Evolutionary conservation across 2,329 filamentous ascomycete species (phyloP).

Genomic region (Hymenoscyphus fraxineus): DNA sequence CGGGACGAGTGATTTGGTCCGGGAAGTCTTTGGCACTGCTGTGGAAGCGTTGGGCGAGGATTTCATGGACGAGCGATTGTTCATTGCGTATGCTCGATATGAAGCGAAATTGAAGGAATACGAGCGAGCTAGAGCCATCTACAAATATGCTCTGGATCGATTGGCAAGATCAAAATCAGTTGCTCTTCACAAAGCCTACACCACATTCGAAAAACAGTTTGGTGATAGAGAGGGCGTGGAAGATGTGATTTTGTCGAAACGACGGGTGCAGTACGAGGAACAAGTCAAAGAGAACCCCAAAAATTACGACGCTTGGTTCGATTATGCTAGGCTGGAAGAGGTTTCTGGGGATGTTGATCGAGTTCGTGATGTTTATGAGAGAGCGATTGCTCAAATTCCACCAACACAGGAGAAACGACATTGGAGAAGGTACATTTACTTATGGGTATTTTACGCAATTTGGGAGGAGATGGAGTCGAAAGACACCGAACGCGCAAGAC

Average conservation of each 20-base stretch:
- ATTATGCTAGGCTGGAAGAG: conserved; percentile 89
- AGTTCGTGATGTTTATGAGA: conserved; percentile 89
- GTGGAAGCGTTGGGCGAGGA: conserved; percentile 90
- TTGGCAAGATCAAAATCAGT: conserved; percentile 83
- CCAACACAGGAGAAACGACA: conserved; percentile 95
- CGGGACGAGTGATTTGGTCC: conserved; percentile 84
- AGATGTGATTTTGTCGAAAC: conserved; percentile 91
- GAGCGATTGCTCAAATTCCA: conserved; percentile 91
- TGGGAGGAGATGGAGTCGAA: conserved; percentile 88
- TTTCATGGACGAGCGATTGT: conserved; percentile 92
- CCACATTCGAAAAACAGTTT: conserved; percentile 97
- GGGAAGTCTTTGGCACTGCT: conserved; percentile 85
- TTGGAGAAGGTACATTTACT: conserved; percentile 94
- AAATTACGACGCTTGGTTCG: conserved; percentile 97
- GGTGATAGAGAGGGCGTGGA: conserved; percentile 91
- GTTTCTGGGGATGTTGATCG: conserved; percentile 75
- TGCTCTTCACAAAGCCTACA: conserved; percentile 87
- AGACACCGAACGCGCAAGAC: conserved; percentile 72
- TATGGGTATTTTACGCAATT: conserved; percentile 96
- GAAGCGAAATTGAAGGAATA: conserved; percentile 94
- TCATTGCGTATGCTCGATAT: conserved; percentile 92
- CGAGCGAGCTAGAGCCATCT: conserved; percentile 88
- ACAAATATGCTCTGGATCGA: conserved; percentile 92
- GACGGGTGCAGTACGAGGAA: conserved; percentile 89
- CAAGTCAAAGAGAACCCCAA: conserved; percentile 90